A percentile compares a stretch with the other conserved stretches of the same genome.
phyloP scores from a whole-genome alignment of 169 alveolate genomes.

The Plasmodium inui region DNA sequence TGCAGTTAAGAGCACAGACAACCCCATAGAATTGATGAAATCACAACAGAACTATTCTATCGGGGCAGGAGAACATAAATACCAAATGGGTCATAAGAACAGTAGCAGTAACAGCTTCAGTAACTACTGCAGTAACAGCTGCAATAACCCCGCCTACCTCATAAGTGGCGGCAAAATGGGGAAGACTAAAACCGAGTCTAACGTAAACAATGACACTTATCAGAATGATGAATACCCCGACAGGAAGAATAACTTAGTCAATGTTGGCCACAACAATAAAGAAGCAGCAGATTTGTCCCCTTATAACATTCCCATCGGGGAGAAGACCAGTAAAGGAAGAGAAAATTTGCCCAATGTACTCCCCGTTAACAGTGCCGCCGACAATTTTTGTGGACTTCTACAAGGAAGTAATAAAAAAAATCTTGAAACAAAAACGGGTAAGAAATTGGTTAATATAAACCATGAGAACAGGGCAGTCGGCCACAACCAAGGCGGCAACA shows the following conservation, averaged over 20 bases:
- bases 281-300: neutral
- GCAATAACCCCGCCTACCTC: neutral
- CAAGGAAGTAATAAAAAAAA: constrained; percentile 8
- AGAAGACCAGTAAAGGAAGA: neutral
- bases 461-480: neutral
- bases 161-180: neutral
- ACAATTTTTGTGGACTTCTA: neutral
- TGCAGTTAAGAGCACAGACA: neutral
- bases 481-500: neutral
- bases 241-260: neutral
- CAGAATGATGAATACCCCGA: neutral
- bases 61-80: neutral
- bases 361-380: neutral
- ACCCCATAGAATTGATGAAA: neutral
- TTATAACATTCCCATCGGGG: neutral
- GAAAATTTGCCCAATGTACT: neutral
- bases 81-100: neutral
- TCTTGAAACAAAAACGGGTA: neutral
- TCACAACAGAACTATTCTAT: neutral
- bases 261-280: neutral
- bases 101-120: neutral
- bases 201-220: neutral
- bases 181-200: neutral
- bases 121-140: neutral
- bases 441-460: constrained; percentile 27